Evolutionary conservation across 257 asterid species (phyloP).

Genomic region (Cynanchum wilfordii): DNA sequence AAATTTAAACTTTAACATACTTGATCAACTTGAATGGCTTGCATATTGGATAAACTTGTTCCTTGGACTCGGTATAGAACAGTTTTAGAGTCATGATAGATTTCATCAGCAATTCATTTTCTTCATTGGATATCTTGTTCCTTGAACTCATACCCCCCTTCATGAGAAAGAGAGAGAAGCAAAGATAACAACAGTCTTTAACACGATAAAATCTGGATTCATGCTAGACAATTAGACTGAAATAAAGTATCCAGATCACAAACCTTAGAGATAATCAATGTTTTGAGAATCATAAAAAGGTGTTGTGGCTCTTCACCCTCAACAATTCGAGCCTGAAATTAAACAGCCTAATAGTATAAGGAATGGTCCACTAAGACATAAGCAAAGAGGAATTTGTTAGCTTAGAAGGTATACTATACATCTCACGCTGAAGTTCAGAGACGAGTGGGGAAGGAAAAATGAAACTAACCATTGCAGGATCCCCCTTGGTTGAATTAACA

Average conservation of each 20-base stretch:
- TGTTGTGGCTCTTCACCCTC: constrained; percentile 67
- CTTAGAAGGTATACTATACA: not conserved
- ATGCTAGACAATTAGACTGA: not conserved
- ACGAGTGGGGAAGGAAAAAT: not conserved
- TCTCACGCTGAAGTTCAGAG: not conserved
- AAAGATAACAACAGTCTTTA: not conserved
- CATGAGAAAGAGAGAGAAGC: constrained; percentile 4
- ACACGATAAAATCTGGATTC: not conserved
- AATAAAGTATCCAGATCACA: not conserved
- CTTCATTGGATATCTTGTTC: constrained; percentile 47
- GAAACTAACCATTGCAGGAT: constrained; percentile 24
- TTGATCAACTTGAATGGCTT: constrained; percentile 86
- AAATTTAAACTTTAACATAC: constrained; percentile 33
- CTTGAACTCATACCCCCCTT: constrained; percentile 72
- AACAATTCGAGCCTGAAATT: constrained; percentile 55
- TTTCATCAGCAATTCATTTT: constrained; percentile 59
- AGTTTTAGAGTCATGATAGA: constrained; percentile 46
- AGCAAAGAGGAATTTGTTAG: not conserved
- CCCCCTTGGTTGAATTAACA: constrained; percentile 23
- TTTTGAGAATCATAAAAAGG: constrained; percentile 63
- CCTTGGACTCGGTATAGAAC: constrained; percentile 82
- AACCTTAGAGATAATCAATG: constrained; percentile 66
- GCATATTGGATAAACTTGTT: constrained; percentile 66
- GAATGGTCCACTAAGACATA: constrained; percentile 1
- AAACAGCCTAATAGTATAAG: constrained; percentile 10